Evolutionary conservation across 495 filamentous ascomycete genomes (phyloP).

Genomic region (Penicillium arizonense): DNA sequence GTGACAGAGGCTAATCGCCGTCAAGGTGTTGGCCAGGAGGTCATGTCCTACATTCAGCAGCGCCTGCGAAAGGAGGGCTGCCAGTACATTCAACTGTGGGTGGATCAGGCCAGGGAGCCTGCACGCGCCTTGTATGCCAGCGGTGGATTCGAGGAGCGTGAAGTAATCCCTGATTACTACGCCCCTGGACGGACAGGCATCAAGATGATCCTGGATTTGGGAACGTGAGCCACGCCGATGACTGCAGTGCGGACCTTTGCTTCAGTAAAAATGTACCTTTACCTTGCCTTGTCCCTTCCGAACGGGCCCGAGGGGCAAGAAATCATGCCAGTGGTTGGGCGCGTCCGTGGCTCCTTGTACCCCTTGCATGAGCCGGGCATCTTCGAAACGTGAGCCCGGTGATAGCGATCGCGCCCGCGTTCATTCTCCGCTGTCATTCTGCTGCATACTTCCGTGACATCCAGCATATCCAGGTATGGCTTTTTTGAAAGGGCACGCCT

Average conservation of each 20-base stretch:
- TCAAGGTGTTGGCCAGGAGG: slow-evolving; percentile 50
- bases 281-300: slow-evolving; percentile 19
- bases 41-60: slow-evolving; percentile 47
- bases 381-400: slow-evolving; percentile 34
- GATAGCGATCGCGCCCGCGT: slow-evolving; percentile 13
- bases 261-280: slow-evolving; percentile 18
- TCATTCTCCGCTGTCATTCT: slow-evolving; percentile 31
- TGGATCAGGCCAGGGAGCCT: slow-evolving; percentile 51
- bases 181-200: slow-evolving; percentile 54
- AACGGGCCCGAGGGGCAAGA: slow-evolving; percentile 21
- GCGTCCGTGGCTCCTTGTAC: slow-evolving; percentile 27
- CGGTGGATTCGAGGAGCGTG: slow-evolving; percentile 51
- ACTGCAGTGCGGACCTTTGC: slow-evolving; percentile 5
- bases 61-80: slow-evolving; percentile 53
- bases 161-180: slow-evolving; percentile 56
- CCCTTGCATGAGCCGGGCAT: slow-evolving; percentile 38
- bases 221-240: slow-evolving; percentile 25
- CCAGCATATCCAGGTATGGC: slow-evolving; percentile 49
- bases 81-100: slow-evolving; percentile 58
- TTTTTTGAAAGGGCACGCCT: slow-evolving; percentile 35
- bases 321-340: slow-evolving; percentile 26
- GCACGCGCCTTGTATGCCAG: slow-evolving; percentile 50
- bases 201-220: slow-evolving; percentile 50
- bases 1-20: slow-evolving; percentile 50
- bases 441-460: slow-evolving; percentile 44